Evolutionary conservation across 331 rosid species (phyloP), one percentile per base, ranked within the genome.

Genomic region (Malus hybrid): DNA sequence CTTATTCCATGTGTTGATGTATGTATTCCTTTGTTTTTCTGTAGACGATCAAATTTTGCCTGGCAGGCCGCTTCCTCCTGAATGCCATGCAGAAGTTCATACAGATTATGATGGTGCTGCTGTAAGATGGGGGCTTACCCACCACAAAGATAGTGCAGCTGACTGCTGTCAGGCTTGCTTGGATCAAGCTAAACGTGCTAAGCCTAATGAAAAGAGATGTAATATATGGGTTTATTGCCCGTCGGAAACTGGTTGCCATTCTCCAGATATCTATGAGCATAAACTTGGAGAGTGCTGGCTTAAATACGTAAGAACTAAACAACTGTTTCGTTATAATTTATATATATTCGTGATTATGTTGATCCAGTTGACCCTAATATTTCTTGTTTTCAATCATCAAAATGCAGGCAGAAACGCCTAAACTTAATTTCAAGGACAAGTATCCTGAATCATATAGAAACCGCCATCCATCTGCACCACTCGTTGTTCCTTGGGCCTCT

Each of bases 161-260:
- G 97, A 94, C 84, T 94, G 99, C 74, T 94, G 97, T 71, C 96
- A 90, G 77, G 93, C 99, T 80, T 94, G 99, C 89, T 76, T 94
- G 80, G 92, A 90, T 80, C 97, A 92, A 2, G 97, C 96, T 5
- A 85, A 56, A 80, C 76, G 18, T 27, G 96, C 96, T 46, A 92
- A 79, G 78, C 87, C 89, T 50, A 87, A 89, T 12, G 95, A 86
- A 54, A 83, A 73, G 81, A 92, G 84, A 88, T 92, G 99, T 83
- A 94, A 94, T 80, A 76, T 89, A 62, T 94, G 99, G 97, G 99
- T 94, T 81, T 94, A 94, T 80, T 94, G 99, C 73, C 99, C 97
- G 2, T 83, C 89, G 13, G 99, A 92, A 78, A 39, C 27, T 22
- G 99, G 99, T 32, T 92, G 99, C 80, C 82, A 94, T 83, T 94